Conservation (phyloP, 805 yeast species). For the Metschnikowia rubicola region DNA sequence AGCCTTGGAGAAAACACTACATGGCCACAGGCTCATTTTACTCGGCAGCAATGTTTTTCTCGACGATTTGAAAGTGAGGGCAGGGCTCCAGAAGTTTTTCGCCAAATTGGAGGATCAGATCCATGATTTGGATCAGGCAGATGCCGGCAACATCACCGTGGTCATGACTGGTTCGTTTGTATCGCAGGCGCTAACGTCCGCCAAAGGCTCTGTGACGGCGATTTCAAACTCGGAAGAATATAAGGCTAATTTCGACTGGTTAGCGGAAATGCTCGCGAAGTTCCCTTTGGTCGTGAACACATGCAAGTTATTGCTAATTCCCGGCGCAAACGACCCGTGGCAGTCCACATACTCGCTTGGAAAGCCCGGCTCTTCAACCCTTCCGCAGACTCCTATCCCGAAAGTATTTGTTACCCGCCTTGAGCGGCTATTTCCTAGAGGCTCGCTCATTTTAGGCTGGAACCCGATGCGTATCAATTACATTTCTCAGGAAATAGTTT, state of each 20-base stretch:
- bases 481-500: conserved; percentile 76
- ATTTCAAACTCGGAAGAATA: conserved; percentile 54
- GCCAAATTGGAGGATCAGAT: conserved; percentile 40
- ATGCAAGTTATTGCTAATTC: conserved; percentile 68
- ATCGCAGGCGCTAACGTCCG: conserved; percentile 58
- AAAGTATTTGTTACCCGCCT: conserved; percentile 65
- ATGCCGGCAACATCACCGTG: conserved; percentile 51
- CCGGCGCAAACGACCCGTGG: conserved; percentile 96
- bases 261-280: conserved; percentile 62
- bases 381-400: conserved; percentile 73
- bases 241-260: conserved; percentile 65
- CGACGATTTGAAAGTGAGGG: conserved; percentile 56
- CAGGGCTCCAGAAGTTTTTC: conserved; percentile 65
- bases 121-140: conserved; percentile 34
- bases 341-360: conserved; percentile 66
- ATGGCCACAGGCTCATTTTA: conserved; percentile 58
- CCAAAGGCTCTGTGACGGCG: conserved; percentile 47
- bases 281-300: conserved; percentile 51
- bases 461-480: conserved; percentile 81
- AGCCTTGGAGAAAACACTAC: conserved; percentile 52
- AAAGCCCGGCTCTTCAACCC: conserved; percentile 28
- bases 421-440: conserved; percentile 41
- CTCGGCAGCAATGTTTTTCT: conserved; percentile 74
- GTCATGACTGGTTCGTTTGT: conserved; percentile 80
- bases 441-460: conserved; percentile 42